Percentiles rank a stretch among this genome's conserved stretches.
phyloP scores from a whole-genome alignment of 805 yeast genomes.

The Nakazawaea wyomingensis region DNA sequence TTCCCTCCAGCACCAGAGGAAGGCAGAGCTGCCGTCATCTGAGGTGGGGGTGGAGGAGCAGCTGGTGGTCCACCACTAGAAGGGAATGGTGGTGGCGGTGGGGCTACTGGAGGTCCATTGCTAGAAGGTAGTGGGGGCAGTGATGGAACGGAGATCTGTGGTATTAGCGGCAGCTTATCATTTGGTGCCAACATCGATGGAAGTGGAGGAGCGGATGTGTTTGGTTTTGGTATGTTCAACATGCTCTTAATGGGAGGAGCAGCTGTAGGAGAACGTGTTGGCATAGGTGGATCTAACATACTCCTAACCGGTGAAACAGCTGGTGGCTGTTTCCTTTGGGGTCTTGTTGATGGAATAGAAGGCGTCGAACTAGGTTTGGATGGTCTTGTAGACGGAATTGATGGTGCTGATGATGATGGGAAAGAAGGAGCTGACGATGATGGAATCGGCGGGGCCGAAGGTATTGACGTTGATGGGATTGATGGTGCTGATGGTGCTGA shows the following conservation, averaged over 20 bases:
- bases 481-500: constrained; percentile 16
- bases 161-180: constrained; percentile 1
- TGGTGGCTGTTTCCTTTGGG: constrained; percentile 14
- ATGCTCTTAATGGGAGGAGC: constrained; percentile 14
- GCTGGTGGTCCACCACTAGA: background rate
- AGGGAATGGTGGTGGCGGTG: constrained; percentile 13
- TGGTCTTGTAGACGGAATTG: constrained; percentile 9
- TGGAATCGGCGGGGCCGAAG: constrained; percentile 3
- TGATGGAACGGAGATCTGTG: background rate
- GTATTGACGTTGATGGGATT: constrained; percentile 11
- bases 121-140: background rate
- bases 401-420: constrained; percentile 16
- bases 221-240: background rate
- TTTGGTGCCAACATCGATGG: constrained; percentile 5
- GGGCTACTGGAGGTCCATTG: background rate
- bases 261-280: constrained; percentile 18
- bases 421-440: constrained; percentile 22
- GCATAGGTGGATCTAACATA: constrained; percentile 18
- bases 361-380: background rate
- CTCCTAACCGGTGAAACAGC: constrained; percentile 11
- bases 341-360: constrained; percentile 6
- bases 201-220: constrained; percentile 2
- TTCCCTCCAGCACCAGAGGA: background rate
- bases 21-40: constrained; percentile 11
- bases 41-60: constrained; percentile 13